Base-by-base conservation (phyloP, 148 eudicot genomes). In the Amaranthus cruentus region DNA sequence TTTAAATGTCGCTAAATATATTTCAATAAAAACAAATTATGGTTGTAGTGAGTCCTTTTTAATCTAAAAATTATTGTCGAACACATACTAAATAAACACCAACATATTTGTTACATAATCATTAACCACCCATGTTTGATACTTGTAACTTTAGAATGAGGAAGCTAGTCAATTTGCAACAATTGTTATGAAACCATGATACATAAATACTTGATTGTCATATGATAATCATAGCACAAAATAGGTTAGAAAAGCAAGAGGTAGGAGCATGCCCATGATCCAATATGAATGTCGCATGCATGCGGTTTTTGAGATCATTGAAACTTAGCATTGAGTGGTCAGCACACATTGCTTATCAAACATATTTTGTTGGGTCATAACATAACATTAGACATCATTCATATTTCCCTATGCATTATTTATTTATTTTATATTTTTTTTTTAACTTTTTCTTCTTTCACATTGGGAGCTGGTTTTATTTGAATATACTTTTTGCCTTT, bases 391-490 rank as follows among this genome's bases (percentile, higher is more conserved):
- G 62, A 55, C 69, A 77, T 62, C 38, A 28, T 62, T 77, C 64
- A 70, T 11, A n/a, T 59, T 70, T 46, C 38, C 48, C 54, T 51
- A 68, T n/a, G 48, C 66, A 68, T 51, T 9, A 48, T 44, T 42
- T 42, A 47, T n/a, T 14, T 28, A 0, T 28, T 28, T 28, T 28
- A 28, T 0, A 28, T 18, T 18, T 18, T 18, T 18, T 18, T 46
- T 50, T 61, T 13, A 9, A 14, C 46, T 64, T 43, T 53, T 42
- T 6, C 44, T 44, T 69, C 52, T 44, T 71, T 54, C 60, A 52
- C 64, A 47, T 75, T 69, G 75, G 80, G 80, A 77, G 80, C 75
- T 71, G 75, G 64, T 77, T 43, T 71, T 70, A 47, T 63, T 76
- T 77, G 56, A 53, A 51, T 76, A 18, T 54, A 47, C 68, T 62